Base-by-base conservation (phyloP, 495 filamentous ascomycete genomes). In the Daldinia bambusicola region DNA sequence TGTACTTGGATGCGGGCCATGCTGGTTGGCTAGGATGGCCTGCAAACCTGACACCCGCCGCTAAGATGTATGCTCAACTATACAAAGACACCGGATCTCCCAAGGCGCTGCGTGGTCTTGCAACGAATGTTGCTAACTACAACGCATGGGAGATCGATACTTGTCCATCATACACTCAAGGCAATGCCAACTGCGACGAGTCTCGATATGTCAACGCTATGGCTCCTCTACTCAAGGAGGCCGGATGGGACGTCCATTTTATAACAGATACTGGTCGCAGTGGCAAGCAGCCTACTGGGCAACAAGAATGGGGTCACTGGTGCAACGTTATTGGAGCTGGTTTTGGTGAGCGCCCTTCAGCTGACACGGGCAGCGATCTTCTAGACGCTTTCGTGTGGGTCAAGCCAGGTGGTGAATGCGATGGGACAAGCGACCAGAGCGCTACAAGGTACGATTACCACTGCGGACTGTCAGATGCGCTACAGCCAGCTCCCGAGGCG, bases 11-110 rank as follows among this genome's bases (percentile, higher is more conserved):
- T 74, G 90, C 87, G 55, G 90, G 88, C 72, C 86, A 89, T 79
- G 89, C 84, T 30, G 91, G 91, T 51, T 94, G 91, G 91, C 83
- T 93, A 14, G 91, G 91, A 52, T 94, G 91, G 91, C 77, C 85
- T n/a, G 90, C 86, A 41, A 93, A 93, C 80, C 81, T 93, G 56
- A 57, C 59, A 26, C 67, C 76, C 5, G 90, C 89, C 2, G 91
- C 90, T 30, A 75, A 83, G 58, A 79, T 91, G 55, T 91, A 85
- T 72, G 87, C 82, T 16, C 56, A 80, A 13, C 82, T 93, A 16
- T 89, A 90, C 80, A 86, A 83, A 56, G 76, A 84, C 41, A 88
- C 90, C 34, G 81, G 85, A 0, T 81, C 80, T 0, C 90, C 90
- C 7, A 77, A 81, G 38, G 76, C 84, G 60, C 71, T 93, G 55